These are phyloP conservation scores for Fraxinus greggii DNA, from an alignment of 305 asterid genomes.

Conservation along the genomic window DNA sequence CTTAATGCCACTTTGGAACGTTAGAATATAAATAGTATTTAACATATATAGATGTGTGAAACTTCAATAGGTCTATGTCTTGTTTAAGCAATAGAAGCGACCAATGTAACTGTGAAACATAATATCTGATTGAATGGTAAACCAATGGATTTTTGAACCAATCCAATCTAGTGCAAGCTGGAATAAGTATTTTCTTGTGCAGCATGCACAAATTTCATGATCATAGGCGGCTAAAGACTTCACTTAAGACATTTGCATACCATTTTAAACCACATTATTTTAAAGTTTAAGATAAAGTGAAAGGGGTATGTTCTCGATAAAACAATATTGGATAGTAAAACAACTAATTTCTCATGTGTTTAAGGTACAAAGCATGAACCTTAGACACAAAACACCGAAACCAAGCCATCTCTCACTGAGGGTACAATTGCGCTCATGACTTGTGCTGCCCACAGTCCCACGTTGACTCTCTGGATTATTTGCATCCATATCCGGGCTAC, in stretches of 20 bases:
- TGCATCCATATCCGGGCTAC: background rate
- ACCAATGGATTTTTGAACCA: background rate
- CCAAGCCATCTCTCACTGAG: background rate
- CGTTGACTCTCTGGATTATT: background rate
- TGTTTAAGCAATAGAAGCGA: background rate
- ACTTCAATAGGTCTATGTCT: background rate
- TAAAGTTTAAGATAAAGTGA: background rate
- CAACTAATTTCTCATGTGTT: background rate
- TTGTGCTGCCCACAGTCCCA: background rate
- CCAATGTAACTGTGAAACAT: background rate
- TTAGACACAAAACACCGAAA: background rate
- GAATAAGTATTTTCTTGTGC: background rate
- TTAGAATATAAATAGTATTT: background rate
- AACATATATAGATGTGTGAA: background rate
- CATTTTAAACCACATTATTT: background rate
- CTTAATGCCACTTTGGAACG: background rate
- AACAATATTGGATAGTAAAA: background rate
- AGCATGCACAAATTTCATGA: background rate
- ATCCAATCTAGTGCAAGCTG: background rate
- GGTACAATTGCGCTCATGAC: background rate
- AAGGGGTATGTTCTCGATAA: conserved; percentile 24
- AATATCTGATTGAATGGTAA: background rate
- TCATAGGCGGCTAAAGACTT: background rate
- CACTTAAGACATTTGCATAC: background rate
- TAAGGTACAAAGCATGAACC: background rate